Evolutionary conservation across 2,329 filamentous ascomycete species (phyloP).

Genomic region (Aspergillus amoenus): DNA sequence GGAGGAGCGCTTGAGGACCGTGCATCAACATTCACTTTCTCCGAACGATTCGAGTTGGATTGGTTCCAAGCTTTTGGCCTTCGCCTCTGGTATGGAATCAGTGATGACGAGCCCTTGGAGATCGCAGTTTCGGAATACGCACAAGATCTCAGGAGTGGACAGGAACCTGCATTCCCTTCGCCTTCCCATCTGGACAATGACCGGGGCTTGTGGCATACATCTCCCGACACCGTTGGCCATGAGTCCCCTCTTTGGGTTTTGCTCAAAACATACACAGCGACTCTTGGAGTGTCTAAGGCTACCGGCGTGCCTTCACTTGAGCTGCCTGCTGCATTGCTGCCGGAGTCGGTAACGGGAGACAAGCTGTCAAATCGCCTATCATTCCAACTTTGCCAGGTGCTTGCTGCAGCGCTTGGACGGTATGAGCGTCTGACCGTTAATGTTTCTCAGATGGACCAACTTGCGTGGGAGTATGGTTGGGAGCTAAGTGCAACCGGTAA

Average conservation of each 20-base stretch:
- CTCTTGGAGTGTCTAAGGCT: constrained; percentile 27
- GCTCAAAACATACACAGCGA: constrained; percentile 71
- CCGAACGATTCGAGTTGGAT: constrained; percentile 78
- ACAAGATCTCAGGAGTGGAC: constrained; percentile 68
- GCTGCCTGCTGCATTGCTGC: constrained; percentile 70
- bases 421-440: constrained; percentile 54
- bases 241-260: constrained; percentile 87
- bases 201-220: constrained; percentile 60
- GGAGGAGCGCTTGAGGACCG: constrained; percentile 77
- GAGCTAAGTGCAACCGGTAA: constrained; percentile 56
- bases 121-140: constrained; percentile 72
- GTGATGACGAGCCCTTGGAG: constrained; percentile 66
- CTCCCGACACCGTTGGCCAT: constrained; percentile 52
- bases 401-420: constrained; percentile 48
- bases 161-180: constrained; percentile 67
- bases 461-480: constrained; percentile 62
- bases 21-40: constrained; percentile 75
- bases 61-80: constrained; percentile 94
- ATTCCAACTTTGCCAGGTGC: constrained; percentile 79
- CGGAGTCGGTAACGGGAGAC: constrained; percentile 73
- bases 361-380: constrained; percentile 72
- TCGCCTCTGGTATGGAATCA: constrained; percentile 82
- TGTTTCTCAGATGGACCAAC: constrained; percentile 62
- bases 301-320: constrained; percentile 36
- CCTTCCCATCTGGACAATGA: constrained; percentile 68